Conservation (phyloP, 495 filamentous ascomycete genomes). For the Sabuloglossum arenarium region DNA sequence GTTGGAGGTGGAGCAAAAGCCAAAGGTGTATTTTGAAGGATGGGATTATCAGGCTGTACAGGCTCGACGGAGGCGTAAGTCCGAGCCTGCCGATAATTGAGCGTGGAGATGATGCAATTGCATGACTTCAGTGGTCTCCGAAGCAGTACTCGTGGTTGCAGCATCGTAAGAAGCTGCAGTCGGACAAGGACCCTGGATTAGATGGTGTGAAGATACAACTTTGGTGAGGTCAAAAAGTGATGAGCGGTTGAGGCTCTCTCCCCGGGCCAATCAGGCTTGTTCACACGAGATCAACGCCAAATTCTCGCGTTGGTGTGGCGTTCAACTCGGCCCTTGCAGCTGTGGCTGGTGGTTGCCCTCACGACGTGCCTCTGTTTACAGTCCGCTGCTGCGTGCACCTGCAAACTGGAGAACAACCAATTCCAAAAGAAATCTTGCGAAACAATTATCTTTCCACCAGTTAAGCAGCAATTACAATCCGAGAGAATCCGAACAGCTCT, state of each 20-base stretch:
- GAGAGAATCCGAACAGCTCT: not conserved
- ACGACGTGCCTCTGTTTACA: not conserved
- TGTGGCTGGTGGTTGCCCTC: not conserved
- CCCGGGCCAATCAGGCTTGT: not conserved
- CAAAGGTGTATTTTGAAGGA: conserved; percentile 15
- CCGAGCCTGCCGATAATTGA: conserved; percentile 14
- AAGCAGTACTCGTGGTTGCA: conserved; percentile 42
- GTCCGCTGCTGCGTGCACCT: not conserved
- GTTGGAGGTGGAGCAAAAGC: conserved; percentile 23
- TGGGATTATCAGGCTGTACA: conserved; percentile 17
- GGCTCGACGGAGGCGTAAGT: conserved; percentile 7
- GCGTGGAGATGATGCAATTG: conserved; percentile 23
- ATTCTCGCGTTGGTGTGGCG: not conserved
- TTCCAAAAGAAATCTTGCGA: not conserved
- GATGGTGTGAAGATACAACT: not conserved
- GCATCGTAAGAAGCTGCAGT: conserved; percentile 16
- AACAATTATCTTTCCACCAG: not conserved
- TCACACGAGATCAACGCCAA: not conserved
- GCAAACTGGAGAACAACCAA: not conserved
- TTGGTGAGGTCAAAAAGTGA: not conserved
- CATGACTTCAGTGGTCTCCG: conserved; percentile 22
- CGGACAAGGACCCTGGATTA: not conserved
- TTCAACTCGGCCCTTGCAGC: not conserved
- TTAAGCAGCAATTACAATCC: not conserved
- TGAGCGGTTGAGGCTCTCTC: not conserved